Evolutionary conservation across 306 rosid genomes (phyloP).

Genomic region (Dalbergia cochinchinensis): DNA sequence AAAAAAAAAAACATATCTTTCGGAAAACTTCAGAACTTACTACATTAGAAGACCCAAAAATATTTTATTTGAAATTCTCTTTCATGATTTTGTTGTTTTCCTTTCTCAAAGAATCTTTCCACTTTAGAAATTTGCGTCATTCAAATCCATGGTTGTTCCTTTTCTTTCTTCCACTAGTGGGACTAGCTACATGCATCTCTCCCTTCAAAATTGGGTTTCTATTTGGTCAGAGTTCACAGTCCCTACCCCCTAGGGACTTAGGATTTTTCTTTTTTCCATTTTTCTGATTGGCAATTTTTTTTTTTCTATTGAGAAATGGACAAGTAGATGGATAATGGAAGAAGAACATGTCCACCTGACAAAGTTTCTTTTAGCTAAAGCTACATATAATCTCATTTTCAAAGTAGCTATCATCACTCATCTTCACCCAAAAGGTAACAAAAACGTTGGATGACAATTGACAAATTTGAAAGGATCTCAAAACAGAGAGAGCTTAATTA

Average conservation of each 20-base stretch:
- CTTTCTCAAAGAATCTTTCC: slow-evolving; percentile 5
- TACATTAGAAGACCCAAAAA: slow-evolving; percentile 16
- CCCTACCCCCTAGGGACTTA: slow-evolving; percentile 12
- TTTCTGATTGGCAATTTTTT: no score
- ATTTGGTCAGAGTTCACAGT: slow-evolving; percentile 30
- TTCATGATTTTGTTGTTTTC: slow-evolving; percentile 11
- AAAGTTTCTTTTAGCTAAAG: neutral
- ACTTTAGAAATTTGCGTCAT: slow-evolving; percentile 18
- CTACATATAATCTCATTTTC: neutral
- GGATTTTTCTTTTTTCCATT: neutral
- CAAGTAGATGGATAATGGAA: slow-evolving; percentile 16
- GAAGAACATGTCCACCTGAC: neutral
- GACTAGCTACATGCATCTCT: neutral
- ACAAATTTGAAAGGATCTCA: neutral
- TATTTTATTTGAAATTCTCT: slow-evolving; percentile 24
- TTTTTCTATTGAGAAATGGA: neutral
- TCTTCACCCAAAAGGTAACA: slow-evolving; percentile 25
- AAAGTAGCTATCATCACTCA: slow-evolving; percentile 18
- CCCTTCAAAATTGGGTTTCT: neutral
- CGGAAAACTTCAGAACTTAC: neutral
- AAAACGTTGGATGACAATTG: slow-evolving; percentile 22
- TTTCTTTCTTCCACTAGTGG: slow-evolving; percentile 1
- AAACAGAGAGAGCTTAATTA: neutral
- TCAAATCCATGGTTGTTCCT: slow-evolving; percentile 5
- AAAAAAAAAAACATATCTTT: no score